Evolutionary conservation across 148 eudicot genomes (phyloP).

Genomic region (Amaranthus hypochondriacus): DNA sequence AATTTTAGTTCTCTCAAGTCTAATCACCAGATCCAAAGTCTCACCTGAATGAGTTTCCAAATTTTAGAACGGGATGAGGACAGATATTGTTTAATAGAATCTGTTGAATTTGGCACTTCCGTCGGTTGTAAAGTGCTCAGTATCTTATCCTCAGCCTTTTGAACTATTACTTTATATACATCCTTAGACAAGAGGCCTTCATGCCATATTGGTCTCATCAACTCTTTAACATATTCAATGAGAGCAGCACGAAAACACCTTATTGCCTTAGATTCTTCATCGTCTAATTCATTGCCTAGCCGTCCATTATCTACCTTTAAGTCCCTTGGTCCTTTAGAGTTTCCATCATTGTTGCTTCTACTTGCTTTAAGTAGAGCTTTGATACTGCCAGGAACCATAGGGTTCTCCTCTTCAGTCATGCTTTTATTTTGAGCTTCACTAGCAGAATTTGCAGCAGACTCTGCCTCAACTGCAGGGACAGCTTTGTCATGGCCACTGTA

Average conservation of each 20-base stretch:
- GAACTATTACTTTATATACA: slow-evolving; percentile 81
- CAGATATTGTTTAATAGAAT: slow-evolving; percentile 58
- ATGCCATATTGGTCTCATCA: slow-evolving; percentile 81
- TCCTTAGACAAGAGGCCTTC: slow-evolving; percentile 78
- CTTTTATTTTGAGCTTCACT: slow-evolving; percentile 33
- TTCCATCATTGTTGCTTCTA: slow-evolving; percentile 23
- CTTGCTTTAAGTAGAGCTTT: slow-evolving; percentile 32
- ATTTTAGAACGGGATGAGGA: slow-evolving; percentile 57
- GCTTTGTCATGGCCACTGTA: slow-evolving; percentile 27
- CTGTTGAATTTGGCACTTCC: slow-evolving; percentile 60
- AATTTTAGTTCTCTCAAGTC: slow-evolving; percentile 6
- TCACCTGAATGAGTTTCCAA: slow-evolving; percentile 85
- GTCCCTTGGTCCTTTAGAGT: slow-evolving; percentile 27
- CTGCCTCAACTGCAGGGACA: slow-evolving; percentile 37
- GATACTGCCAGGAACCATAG: slow-evolving; percentile 29
- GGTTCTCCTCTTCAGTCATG: slow-evolving; percentile 38
- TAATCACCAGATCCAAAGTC: slow-evolving; percentile 22
- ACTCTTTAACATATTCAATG: slow-evolving; percentile 72
- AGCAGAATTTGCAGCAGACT: slow-evolving; percentile 39
- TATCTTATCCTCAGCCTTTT: slow-evolving; percentile 79
- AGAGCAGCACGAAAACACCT: slow-evolving; percentile 74
- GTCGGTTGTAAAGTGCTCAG: slow-evolving; percentile 56
- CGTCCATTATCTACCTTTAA: slow-evolving; percentile 37
- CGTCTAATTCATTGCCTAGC: slow-evolving; percentile 33
- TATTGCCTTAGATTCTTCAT: slow-evolving; percentile 56